Percentiles rank a stretch among this genome's conserved stretches.
Evolutionary conservation across 2,329 filamentous ascomycete genomes (phyloP).

Genomic region (Daldinia sp.): DNA sequence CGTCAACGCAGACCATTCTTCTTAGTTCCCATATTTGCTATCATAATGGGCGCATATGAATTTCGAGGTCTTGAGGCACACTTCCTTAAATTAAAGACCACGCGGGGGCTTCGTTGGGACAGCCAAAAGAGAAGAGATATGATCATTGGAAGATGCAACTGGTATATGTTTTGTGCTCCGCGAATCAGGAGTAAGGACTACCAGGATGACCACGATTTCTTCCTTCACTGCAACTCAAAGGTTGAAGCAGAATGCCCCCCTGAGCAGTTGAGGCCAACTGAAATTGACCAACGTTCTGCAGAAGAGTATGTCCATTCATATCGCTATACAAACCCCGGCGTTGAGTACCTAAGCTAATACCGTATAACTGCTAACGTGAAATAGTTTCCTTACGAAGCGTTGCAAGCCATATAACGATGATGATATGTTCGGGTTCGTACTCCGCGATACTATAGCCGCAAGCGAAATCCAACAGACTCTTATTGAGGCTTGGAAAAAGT

Average conservation of each 20-base stretch:
- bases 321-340: background rate
- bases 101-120: background rate
- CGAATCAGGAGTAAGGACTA: constrained; percentile 2
- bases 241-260: background rate
- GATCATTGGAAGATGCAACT: constrained; percentile 26
- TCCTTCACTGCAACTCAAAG: background rate
- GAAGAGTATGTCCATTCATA: constrained; percentile 3
- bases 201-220: background rate
- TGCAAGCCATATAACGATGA: background rate
- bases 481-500: constrained; percentile 13
- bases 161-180: constrained; percentile 26
- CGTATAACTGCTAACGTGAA: background rate
- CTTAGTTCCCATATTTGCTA: background rate
- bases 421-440: background rate
- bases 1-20: background rate
- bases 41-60: background rate
- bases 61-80: constrained; percentile 1
- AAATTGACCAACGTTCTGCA: background rate
- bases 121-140: background rate
- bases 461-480: constrained; percentile 13
- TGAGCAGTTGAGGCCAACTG: constrained; percentile 18
- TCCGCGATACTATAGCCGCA: background rate
- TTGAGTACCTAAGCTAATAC: background rate
- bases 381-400: constrained; percentile 18
- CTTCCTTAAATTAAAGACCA: constrained; percentile 6